Evolutionary conservation across 2,329 filamentous ascomycete species (phyloP).

Genomic region (Capronia epimyces): DNA sequence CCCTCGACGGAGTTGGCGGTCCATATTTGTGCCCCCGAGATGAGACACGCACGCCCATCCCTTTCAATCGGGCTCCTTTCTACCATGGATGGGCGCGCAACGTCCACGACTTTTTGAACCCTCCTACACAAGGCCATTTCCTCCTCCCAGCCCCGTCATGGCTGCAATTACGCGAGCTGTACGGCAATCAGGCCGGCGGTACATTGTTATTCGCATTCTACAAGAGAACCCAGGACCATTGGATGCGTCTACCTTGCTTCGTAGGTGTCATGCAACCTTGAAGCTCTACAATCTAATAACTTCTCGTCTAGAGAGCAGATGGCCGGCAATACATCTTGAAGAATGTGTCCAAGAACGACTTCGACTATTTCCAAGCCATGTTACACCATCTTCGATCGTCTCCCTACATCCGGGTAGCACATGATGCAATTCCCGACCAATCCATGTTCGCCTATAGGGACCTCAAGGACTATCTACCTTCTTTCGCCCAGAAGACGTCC

Average conservation of each 20-base stretch:
- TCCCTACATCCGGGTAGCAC: constrained; percentile 37
- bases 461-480: constrained; percentile 41
- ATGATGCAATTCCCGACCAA: constrained; percentile 43
- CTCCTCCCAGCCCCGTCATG: constrained; percentile 6
- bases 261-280: constrained; percentile 4
- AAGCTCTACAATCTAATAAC: constrained; percentile 10
- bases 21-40: not conserved
- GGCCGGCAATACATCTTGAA: constrained; percentile 29
- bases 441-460: constrained; percentile 46
- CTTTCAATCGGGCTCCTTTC: constrained; percentile 1
- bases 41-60: constrained; percentile 1
- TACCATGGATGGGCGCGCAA: not conserved
- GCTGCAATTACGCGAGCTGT: constrained; percentile 14
- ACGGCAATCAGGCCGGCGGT: constrained; percentile 4
- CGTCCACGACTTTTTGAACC: not conserved
- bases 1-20: not conserved
- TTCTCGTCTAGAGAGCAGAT: constrained; percentile 11
- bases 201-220: constrained; percentile 18
- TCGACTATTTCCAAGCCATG: constrained; percentile 24
- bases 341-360: constrained; percentile 28
- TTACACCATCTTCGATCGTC: constrained; percentile 24
- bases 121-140: constrained; percentile 1
- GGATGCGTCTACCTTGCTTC: constrained; percentile 13
- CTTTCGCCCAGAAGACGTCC: constrained; percentile 39
- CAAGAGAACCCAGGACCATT: constrained; percentile 16